Percentiles rank a stretch among this genome's conserved stretches.
Evolutionary conservation across 2,329 filamentous ascomycete species (phyloP).

Genomic region (Talaromyces sp.): DNA sequence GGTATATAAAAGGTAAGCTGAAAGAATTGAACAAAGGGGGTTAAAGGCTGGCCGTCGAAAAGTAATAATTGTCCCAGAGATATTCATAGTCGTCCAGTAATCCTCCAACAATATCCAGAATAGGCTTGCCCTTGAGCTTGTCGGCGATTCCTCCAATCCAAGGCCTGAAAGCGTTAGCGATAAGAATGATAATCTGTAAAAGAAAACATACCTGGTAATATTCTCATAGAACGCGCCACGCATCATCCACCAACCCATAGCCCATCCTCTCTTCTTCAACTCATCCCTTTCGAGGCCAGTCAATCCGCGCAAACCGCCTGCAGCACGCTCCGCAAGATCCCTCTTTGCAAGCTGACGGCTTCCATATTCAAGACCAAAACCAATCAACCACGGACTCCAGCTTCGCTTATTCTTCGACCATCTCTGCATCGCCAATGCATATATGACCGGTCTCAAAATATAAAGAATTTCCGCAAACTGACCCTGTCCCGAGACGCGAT

Average conservation of each 20-base stretch:
- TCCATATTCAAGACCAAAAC: constrained; percentile 79
- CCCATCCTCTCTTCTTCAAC: constrained; percentile 82
- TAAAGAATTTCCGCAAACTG: constrained; percentile 87
- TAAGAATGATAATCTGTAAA: neutral
- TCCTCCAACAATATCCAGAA: constrained; percentile 77
- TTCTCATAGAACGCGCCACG: constrained; percentile 96
- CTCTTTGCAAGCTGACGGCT: constrained; percentile 79
- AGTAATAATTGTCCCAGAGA: constrained; percentile 97
- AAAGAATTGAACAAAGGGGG: neutral
- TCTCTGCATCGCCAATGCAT: constrained; percentile 77
- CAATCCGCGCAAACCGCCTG: constrained; percentile 71
- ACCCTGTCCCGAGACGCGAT: constrained; percentile 68
- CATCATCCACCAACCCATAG: constrained; percentile 94
- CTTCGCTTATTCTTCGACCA: constrained; percentile 69
- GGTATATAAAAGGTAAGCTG: neutral
- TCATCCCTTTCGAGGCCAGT: constrained; percentile 89
- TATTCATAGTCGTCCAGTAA: constrained; percentile 96
- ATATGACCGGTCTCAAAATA: constrained; percentile 83
- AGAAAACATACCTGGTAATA: constrained; percentile 62
- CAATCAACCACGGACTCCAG: constrained; percentile 91
- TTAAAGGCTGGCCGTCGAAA: constrained; percentile 61
- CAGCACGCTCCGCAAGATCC: constrained; percentile 60
- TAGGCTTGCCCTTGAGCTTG: constrained; percentile 68
- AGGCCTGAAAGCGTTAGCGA: constrained; percentile 39
- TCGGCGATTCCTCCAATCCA: constrained; percentile 68